Conservation (phyloP, 306 rosid genomes). For the Fragaria ananassa region DNA sequence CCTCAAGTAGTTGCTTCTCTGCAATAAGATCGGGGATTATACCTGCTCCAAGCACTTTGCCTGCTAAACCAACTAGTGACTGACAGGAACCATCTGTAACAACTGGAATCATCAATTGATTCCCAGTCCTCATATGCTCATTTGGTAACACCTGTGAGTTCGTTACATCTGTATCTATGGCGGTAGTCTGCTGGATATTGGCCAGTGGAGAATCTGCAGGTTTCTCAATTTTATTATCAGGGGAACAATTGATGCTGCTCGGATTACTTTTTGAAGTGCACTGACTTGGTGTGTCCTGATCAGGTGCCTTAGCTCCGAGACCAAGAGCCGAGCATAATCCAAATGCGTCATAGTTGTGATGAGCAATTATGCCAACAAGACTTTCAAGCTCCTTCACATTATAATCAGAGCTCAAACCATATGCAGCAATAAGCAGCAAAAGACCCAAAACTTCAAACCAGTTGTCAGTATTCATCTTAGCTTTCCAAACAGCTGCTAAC, state of each 20-base stretch:
- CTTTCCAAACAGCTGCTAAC: constrained; percentile 45
- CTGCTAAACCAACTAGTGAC: background rate
- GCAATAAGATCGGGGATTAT: constrained; percentile 37
- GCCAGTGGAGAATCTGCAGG: constrained; percentile 8
- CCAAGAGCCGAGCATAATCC: constrained; percentile 30
- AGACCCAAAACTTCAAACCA: constrained; percentile 42
- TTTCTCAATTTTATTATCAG: background rate
- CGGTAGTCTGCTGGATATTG: constrained; percentile 19
- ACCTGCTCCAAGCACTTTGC: constrained; percentile 21
- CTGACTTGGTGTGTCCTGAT: constrained; percentile 25
- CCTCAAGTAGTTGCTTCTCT: constrained; percentile 38
- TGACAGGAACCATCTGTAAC: constrained; percentile 3
- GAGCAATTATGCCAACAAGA: constrained; percentile 32
- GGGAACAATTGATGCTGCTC: background rate
- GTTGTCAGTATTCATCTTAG: constrained; percentile 24
- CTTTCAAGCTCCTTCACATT: constrained; percentile 27
- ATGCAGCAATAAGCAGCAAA: constrained; percentile 44
- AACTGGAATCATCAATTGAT: constrained; percentile 4
- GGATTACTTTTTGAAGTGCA: background rate
- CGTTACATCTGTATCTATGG: constrained; percentile 15
- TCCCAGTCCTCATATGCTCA: background rate
- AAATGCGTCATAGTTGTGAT: constrained; percentile 29
- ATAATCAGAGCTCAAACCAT: constrained; percentile 29
- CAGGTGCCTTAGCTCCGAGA: constrained; percentile 20
- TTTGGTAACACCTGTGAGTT: constrained; percentile 11